Evolutionary conservation across 176 grass and related monocot genomes (phyloP), one percentile per base, ranked within the genome.

Genomic region (Paspalum vaginatum): DNA sequence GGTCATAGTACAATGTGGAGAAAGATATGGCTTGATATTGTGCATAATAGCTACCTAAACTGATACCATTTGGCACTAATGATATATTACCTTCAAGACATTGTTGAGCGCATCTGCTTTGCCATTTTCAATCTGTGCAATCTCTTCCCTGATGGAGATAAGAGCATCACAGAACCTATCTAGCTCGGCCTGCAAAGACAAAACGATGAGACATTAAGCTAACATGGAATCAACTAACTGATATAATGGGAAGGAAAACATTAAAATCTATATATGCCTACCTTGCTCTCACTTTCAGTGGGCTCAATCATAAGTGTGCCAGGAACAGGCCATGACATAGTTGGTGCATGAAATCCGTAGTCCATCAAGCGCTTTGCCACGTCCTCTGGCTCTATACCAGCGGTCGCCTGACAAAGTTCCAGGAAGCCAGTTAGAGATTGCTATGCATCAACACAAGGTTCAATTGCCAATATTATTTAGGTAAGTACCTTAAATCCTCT

Each of bases 281-380:
- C 97, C 82, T 99, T 99, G 97, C 87, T 93, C 93, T 99, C 97
- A 86, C 97, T 99, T 87, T 99, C 97, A 57, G 97, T 99, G 47
- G 97, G 97, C 80, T 99, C 97, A 79, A 99, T 93, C 97, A 99
- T 99, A 32, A 32, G 32, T 32, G 97, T 99, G 38, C 97, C 97
- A 68, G 97, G 93, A 53, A 99, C 97, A 72, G 97, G 97, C 97
- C 97, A 32, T 32, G 32, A 32, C 32, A 32, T 99, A 8, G 97
- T 99, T 65, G 97, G 97, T 66, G 56, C 86, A 88, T 99, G 97
- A 81, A 99, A 99, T 53, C 97, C 97, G 11, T 99, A 99, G 82
- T 99, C 97, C 73, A 99, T 99, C 43, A 99, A 81, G 72, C 97
- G 97, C 77, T 99, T 99, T 25, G 97, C 97, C 14, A 99, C 97